Conservation (phyloP, 148 eudicot species). For the Vaccinium corymbosum region DNA sequence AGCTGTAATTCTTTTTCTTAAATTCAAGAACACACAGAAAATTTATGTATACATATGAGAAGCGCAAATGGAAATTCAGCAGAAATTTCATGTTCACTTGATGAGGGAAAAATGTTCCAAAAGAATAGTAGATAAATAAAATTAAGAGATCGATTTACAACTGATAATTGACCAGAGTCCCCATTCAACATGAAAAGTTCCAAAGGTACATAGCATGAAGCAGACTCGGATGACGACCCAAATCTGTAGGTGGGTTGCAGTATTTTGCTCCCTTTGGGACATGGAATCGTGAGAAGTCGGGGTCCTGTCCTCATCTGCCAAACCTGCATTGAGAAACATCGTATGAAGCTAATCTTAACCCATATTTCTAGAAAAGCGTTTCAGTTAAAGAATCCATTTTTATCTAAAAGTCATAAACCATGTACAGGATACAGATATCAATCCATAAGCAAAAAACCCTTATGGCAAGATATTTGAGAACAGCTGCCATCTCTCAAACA, state of each 20-base stretch:
- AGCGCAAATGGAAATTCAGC: neutral
- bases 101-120: neutral
- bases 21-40: neutral
- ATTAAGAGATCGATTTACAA: conserved; percentile 52
- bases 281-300: conserved; percentile 61
- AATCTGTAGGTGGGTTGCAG: conserved; percentile 94
- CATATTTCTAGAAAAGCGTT: neutral
- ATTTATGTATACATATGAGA: neutral
- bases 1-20: neutral
- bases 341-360: neutral
- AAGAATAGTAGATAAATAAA: conserved; percentile 15
- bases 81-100: conserved; percentile 1
- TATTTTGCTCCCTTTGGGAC: conserved; percentile 81
- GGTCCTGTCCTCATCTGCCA: conserved; percentile 99
- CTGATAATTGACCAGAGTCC: conserved; percentile 85
- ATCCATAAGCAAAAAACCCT: neutral
- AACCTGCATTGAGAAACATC: conserved; percentile 43
- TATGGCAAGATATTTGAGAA: neutral
- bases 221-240: conserved; percentile 49
- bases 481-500: conserved; percentile 3
- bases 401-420: neutral
- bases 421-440: neutral
- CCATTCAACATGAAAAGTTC: conserved; percentile 87
- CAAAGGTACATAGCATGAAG: conserved; percentile 63
- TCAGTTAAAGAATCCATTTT: neutral